Evolutionary conservation across 176 grass and related monocot species (phyloP).

Genomic region (Chrysopogon serrulatus): DNA sequence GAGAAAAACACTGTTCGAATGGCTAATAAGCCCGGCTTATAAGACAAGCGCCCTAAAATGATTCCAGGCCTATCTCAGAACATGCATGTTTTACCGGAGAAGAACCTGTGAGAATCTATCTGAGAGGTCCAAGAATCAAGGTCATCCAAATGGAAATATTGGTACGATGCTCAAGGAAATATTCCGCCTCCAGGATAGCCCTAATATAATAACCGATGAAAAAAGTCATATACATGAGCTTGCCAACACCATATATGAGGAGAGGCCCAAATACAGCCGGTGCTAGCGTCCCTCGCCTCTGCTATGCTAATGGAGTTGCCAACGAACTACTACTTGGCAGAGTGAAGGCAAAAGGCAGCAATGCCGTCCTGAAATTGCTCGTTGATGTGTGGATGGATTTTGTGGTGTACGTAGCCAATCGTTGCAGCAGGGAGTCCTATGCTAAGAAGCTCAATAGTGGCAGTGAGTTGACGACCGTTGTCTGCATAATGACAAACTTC

Average conservation of each 20-base stretch:
- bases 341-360: not conserved
- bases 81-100: conserved; percentile 10
- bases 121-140: not conserved
- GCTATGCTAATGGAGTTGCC: not conserved
- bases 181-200: not conserved
- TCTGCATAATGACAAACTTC: conserved; percentile 1
- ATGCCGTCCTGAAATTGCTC: not conserved
- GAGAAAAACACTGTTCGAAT: too few species aligned
- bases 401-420: not conserved
- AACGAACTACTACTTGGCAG: not conserved
- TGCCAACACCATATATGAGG: not conserved
- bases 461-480: not conserved
- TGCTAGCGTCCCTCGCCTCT: not conserved
- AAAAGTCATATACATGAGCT: not conserved
- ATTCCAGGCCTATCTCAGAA: conserved; percentile 10
- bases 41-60: not conserved
- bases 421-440: not conserved
- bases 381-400: too few species aligned
- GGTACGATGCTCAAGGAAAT: not conserved
- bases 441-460: not conserved
- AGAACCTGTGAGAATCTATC: not conserved
- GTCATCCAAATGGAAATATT: not conserved
- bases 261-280: not conserved
- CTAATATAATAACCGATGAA: not conserved
- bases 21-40: too few species aligned